Percentiles rank a stretch among this genome's conserved stretches.
Evolutionary conservation across 441 rosid genomes (phyloP).

Genomic region (Biscutella laevigata): DNA sequence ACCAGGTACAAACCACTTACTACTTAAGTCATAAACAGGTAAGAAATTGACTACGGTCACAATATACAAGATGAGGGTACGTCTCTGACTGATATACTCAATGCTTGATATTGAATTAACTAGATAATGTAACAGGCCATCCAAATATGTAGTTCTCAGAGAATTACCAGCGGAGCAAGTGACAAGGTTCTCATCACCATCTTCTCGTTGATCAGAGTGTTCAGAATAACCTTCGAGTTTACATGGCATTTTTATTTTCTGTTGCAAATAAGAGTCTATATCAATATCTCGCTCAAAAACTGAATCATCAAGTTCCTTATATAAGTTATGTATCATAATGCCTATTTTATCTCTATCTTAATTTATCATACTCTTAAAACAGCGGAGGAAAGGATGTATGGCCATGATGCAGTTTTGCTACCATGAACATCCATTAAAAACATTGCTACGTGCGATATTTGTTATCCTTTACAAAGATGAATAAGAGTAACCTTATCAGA

Average conservation of each 20-base stretch:
- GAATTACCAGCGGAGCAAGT: constrained; percentile 43
- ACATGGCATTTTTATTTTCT: constrained; percentile 39
- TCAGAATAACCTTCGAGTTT: constrained; percentile 45
- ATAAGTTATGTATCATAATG: constrained; percentile 47
- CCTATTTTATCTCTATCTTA: constrained; percentile 46
- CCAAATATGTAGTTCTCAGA: constrained; percentile 43
- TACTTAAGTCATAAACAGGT: background rate
- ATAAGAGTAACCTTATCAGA: constrained; percentile 57
- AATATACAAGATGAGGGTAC: background rate
- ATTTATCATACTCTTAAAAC: constrained; percentile 37
- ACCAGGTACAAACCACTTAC: background rate
- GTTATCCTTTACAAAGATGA: constrained; percentile 12
- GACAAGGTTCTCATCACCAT: constrained; percentile 55
- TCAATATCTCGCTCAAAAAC: constrained; percentile 51
- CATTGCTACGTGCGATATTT: constrained; percentile 3
- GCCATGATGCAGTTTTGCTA: constrained; percentile 37
- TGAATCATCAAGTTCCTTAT: constrained; percentile 13
- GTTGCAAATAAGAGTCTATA: constrained; percentile 47
- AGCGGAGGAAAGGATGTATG: constrained; percentile 47
- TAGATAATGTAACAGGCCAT: constrained; percentile 1
- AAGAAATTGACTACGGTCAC: background rate
- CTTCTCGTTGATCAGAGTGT: constrained; percentile 55
- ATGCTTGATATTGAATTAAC: background rate
- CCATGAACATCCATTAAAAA: constrained; percentile 34
- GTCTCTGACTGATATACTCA: constrained; percentile 2